These are phyloP conservation scores for Moesziomyces sp. DNA, from an alignment of 1,284 basidiomycete species.

Conservation along the genomic window DNA sequence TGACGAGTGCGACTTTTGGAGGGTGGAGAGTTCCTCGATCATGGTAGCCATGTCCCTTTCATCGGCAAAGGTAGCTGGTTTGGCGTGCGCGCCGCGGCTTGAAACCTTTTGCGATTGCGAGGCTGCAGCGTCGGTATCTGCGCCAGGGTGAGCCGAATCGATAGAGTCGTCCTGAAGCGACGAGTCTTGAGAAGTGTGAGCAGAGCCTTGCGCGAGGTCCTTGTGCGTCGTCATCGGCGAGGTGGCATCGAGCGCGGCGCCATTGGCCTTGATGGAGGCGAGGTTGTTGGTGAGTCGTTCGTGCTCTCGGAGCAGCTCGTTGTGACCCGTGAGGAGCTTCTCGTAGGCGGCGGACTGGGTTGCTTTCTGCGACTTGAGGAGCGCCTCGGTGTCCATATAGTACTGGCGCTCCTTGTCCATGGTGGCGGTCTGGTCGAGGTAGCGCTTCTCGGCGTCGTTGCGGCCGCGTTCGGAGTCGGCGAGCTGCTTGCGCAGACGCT, in stretches of 20 bases:
- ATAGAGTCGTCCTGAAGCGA: background rate
- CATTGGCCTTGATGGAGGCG: conserved; percentile 33
- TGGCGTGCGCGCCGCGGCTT: conserved; percentile 1
- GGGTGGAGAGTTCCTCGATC: conserved; percentile 33
- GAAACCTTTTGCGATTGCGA: no score
- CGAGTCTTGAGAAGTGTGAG: background rate
- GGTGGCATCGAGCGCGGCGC: background rate
- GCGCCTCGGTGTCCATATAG: conserved; percentile 52
- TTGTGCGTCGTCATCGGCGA: background rate
- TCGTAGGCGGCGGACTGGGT: conserved; percentile 45
- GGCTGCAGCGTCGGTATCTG: background rate
- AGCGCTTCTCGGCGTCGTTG: conserved; percentile 52
- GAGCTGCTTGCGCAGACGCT: conserved; percentile 53
- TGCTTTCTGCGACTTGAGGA: conserved; percentile 53
- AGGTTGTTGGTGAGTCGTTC: conserved; percentile 48
- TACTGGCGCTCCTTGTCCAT: conserved; percentile 62
- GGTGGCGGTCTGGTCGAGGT: conserved; percentile 52
- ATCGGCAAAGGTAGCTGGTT: conserved; percentile 24
- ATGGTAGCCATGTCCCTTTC: conserved; percentile 28
- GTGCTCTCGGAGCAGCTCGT: conserved; percentile 50
- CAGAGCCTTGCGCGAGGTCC: background rate
- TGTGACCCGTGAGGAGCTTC: conserved; percentile 46
- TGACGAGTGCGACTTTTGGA: conserved; percentile 45
- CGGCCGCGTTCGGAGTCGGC: conserved; percentile 48
- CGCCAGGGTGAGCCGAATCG: background rate